Conservation (phyloP, 139 green algal genomes). For the Ettlia oleoabundans region DNA sequence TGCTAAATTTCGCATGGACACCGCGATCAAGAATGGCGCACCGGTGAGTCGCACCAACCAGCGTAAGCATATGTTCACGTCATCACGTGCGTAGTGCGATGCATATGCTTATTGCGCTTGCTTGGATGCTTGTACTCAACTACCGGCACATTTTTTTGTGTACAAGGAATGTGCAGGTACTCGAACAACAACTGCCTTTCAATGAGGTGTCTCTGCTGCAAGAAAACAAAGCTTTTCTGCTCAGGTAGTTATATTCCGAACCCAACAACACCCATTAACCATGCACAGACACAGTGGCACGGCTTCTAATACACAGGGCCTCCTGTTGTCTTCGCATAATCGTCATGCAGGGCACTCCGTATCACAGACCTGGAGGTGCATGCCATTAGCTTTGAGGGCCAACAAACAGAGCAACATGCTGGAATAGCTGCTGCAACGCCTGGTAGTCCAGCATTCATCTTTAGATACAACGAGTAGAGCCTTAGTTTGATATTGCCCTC, state of each 20-base stretch:
- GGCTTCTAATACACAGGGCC: background rate
- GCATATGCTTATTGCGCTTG: too few relatives aligned
- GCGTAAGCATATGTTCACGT: background rate
- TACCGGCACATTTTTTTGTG: too few relatives aligned
- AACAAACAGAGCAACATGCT: background rate
- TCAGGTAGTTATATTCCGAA: too few relatives aligned
- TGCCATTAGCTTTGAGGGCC: slow-evolving; percentile 36
- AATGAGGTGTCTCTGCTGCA: slow-evolving; percentile 78
- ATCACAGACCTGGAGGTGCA: slow-evolving; percentile 13
- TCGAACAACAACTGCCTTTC: slow-evolving; percentile 74
- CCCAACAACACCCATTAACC: too few relatives aligned
- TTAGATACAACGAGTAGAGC: too few relatives aligned
- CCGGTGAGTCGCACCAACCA: slow-evolving; percentile 55
- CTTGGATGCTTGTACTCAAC: too few relatives aligned
- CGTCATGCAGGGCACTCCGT: slow-evolving; percentile 32
- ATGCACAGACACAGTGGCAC: background rate
- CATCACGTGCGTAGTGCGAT: background rate
- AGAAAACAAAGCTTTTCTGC: slow-evolving; percentile 80
- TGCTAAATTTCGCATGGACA: slow-evolving; percentile 89
- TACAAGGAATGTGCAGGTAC: too few relatives aligned
- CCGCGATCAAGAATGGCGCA: slow-evolving; percentile 67
- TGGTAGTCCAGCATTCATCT: slow-evolving; percentile 10
- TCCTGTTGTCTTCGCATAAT: too few relatives aligned
- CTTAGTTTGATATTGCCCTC: too few relatives aligned
- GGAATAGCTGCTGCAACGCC: slow-evolving; percentile 9